Evolutionary conservation across 2,329 filamentous ascomycete genomes (phyloP).

Genomic region (Fusarium papillatum): DNA sequence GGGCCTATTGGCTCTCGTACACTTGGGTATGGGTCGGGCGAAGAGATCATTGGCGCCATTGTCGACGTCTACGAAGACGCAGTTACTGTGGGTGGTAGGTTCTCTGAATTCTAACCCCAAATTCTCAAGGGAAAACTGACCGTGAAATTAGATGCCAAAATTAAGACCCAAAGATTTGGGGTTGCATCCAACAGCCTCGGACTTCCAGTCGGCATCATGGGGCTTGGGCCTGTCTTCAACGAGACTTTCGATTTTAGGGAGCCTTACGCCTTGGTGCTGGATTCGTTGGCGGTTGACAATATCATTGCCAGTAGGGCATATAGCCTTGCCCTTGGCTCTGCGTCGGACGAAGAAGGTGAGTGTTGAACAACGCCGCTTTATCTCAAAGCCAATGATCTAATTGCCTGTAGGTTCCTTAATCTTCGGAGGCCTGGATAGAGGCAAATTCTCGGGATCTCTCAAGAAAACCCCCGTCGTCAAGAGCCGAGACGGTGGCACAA

Average conservation of each 20-base stretch:
- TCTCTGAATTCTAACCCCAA: too few species aligned
- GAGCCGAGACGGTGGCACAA: constrained; percentile 35
- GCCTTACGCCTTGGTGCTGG: constrained; percentile 43
- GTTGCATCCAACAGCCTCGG: constrained; percentile 34
- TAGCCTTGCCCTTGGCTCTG: constrained; percentile 39
- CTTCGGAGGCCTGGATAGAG: constrained; percentile 67
- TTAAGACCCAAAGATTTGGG: constrained; percentile 37
- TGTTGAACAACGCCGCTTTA: background rate
- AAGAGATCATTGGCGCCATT: background rate
- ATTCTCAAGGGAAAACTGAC: background rate
- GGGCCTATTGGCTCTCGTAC: constrained; percentile 8
- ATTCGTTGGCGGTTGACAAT: constrained; percentile 38
- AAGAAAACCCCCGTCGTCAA: constrained; percentile 64
- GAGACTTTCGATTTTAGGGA: constrained; percentile 37
- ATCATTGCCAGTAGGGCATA: constrained; percentile 46
- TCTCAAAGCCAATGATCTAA: too few species aligned
- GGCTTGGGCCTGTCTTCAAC: constrained; percentile 36
- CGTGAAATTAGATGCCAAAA: background rate
- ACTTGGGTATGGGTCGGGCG: constrained; percentile 27
- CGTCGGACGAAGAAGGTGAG: constrained; percentile 7
- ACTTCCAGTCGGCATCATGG: constrained; percentile 40
- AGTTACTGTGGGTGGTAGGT: constrained; percentile 6
- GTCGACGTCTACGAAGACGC: constrained; percentile 6
- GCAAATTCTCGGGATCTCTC: constrained; percentile 64
- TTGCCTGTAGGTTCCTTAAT: constrained; percentile 43